Evolutionary conservation across 2,329 filamentous ascomycete species (phyloP).

Genomic region (Colletotrichum tabaci): DNA sequence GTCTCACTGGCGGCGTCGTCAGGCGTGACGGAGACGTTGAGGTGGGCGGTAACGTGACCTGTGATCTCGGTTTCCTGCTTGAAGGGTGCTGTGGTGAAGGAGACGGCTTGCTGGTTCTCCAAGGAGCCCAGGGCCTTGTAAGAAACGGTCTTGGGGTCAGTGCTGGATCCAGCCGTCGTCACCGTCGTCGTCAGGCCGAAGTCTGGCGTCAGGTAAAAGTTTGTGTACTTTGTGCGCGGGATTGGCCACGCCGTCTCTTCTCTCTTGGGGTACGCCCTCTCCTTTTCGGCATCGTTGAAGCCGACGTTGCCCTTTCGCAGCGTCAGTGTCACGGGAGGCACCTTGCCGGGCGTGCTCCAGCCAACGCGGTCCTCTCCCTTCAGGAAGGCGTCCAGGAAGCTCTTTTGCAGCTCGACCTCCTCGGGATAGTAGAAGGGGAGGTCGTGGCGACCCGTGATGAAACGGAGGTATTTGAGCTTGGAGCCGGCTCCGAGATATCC

Average conservation of each 20-base stretch:
- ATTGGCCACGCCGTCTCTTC: constrained; percentile 78
- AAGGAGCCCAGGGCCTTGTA: constrained; percentile 74
- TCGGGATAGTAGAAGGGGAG: constrained; percentile 81
- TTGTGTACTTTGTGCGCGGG: constrained; percentile 74
- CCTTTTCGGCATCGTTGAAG: constrained; percentile 74
- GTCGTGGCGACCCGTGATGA: constrained; percentile 80
- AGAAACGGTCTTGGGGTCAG: constrained; percentile 54
- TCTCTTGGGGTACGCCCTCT: constrained; percentile 69
- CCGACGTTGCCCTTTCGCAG: constrained; percentile 78
- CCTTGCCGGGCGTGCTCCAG: constrained; percentile 71
- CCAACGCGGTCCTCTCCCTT: constrained; percentile 75
- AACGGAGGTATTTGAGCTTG: constrained; percentile 77
- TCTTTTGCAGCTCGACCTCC: constrained; percentile 76
- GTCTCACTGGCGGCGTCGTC: constrained; percentile 58
- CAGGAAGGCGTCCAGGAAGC: constrained; percentile 80
- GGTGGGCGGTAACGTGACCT: constrained; percentile 75
- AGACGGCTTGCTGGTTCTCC: constrained; percentile 66
- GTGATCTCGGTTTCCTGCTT: constrained; percentile 78
- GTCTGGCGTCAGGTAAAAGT: constrained; percentile 70
- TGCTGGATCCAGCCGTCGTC: constrained; percentile 44
- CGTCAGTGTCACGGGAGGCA: constrained; percentile 72
- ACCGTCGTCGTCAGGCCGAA: constrained; percentile 53
- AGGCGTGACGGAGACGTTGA: constrained; percentile 75
- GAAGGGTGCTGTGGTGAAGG: constrained; percentile 72
- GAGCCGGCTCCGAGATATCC: constrained; percentile 76